Conservation (phyloP, 2,329 filamentous ascomycete genomes). For the Fusarium globosum region DNA sequence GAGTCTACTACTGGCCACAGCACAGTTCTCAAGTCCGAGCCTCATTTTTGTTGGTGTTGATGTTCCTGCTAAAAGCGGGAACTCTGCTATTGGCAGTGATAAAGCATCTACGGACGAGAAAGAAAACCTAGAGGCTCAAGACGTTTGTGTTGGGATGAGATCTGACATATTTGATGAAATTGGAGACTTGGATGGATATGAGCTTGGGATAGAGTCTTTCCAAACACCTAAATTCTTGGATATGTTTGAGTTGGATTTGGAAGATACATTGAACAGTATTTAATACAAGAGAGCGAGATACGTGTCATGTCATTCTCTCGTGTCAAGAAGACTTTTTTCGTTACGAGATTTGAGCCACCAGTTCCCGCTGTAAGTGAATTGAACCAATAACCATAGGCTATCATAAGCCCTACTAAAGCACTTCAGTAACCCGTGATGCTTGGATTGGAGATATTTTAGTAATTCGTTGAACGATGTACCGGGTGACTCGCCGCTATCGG, state of each 20-base stretch:
- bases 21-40: accelerated
- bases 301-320: accelerated
- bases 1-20: accelerated
- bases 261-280: background rate
- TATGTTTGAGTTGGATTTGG: background rate
- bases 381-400: no score
- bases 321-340: no score
- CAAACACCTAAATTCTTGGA: background rate
- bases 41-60: accelerated
- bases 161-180: accelerated
- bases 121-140: accelerated
- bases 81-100: accelerated
- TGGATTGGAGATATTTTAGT: no score
- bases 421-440: no score
- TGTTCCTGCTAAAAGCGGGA: accelerated
- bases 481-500: background rate
- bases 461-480: no score
- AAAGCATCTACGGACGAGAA: accelerated
- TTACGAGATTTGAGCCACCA: no score
- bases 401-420: no score
- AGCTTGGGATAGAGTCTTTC: background rate
- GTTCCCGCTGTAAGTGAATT: no score
- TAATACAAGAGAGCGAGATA: no score
- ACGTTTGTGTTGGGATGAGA: background rate
- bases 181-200: background rate